Evolutionary conservation across 2,329 filamentous ascomycete genomes (phyloP).

Genomic region (Fusarium tuaranense): DNA sequence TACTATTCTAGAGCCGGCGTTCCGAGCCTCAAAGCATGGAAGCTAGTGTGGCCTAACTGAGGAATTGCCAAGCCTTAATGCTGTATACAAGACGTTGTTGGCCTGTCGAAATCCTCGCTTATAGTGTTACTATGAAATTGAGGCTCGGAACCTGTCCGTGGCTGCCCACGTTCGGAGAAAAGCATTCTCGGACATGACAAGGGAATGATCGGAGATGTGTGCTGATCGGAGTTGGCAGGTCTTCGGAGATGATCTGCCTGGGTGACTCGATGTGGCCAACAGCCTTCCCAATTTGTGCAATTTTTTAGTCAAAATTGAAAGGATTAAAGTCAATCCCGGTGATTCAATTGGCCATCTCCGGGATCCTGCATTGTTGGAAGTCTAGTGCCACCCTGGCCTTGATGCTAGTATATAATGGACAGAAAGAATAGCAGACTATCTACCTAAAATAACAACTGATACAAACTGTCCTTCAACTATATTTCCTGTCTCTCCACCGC

Average conservation of each 20-base stretch:
- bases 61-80: too few species aligned
- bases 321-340: too few species aligned
- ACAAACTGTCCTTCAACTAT: neutral
- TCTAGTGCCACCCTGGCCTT: too few species aligned
- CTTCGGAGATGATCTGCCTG: neutral
- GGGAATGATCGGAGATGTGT: neutral
- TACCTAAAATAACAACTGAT: neutral
- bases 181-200: neutral
- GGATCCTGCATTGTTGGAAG: too few species aligned
- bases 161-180: neutral
- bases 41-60: neutral
- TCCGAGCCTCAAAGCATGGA: neutral
- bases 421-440: neutral
- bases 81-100: accelerated
- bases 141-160: neutral
- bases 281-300: neutral
- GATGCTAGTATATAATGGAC: too few species aligned
- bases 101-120: neutral
- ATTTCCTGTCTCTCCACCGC: neutral
- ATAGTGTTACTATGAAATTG: neutral
- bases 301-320: neutral
- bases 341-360: too few species aligned
- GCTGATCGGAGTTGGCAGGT: neutral
- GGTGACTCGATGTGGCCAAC: neutral
- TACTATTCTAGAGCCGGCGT: accelerated